A percentile compares a stretch with the other conserved stretches of the same genome.
These are phyloP conservation scores for Globisporangium iwayamae DNA, from an alignment of 352 stramenopile genomes.

Conservation along the genomic window DNA sequence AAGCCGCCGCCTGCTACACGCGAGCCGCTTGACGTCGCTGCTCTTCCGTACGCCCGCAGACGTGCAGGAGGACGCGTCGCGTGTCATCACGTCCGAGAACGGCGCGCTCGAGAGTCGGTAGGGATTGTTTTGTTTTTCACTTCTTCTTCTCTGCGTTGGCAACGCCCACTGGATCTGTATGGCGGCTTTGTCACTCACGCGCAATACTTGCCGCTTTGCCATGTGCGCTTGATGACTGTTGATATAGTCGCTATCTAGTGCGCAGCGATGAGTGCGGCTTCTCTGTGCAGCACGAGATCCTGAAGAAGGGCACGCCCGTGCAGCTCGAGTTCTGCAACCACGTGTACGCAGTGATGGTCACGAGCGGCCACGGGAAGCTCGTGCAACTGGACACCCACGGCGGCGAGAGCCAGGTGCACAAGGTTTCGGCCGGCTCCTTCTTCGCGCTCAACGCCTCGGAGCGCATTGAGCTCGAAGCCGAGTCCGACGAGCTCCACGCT, in stretches of 20 bases:
- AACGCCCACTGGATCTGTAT: neutral
- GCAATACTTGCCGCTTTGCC: neutral
- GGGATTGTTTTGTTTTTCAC: neutral
- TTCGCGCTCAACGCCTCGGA: slow-evolving; percentile 64
- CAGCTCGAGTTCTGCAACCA: slow-evolving; percentile 74
- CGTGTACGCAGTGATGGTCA: slow-evolving; percentile 71
- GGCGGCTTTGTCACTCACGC: neutral
- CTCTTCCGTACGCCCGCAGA: slow-evolving; percentile 56
- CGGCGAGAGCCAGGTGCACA: slow-evolving; percentile 27
- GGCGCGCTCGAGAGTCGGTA: slow-evolving; percentile 59
- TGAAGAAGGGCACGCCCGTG: slow-evolving; percentile 48
- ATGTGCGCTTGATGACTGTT: neutral
- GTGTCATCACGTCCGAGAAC: slow-evolving; percentile 36
- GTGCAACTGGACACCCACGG: slow-evolving; percentile 47
- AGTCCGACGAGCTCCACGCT: slow-evolving; percentile 61
- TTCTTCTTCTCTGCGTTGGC: neutral
- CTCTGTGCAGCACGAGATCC: slow-evolving; percentile 72
- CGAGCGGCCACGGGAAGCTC: slow-evolving; percentile 44
- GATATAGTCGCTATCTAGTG: slow-evolving; percentile 55
- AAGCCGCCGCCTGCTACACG: slow-evolving; percentile 35
- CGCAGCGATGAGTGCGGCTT: slow-evolving; percentile 71
- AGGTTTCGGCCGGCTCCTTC: slow-evolving; percentile 44
- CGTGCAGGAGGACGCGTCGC: slow-evolving; percentile 25
- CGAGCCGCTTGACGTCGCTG: slow-evolving; percentile 30
- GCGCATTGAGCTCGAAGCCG: slow-evolving; percentile 42